Evolutionary conservation across 805 yeast species (phyloP).

Genomic region (Suhomyces faveliae): DNA sequence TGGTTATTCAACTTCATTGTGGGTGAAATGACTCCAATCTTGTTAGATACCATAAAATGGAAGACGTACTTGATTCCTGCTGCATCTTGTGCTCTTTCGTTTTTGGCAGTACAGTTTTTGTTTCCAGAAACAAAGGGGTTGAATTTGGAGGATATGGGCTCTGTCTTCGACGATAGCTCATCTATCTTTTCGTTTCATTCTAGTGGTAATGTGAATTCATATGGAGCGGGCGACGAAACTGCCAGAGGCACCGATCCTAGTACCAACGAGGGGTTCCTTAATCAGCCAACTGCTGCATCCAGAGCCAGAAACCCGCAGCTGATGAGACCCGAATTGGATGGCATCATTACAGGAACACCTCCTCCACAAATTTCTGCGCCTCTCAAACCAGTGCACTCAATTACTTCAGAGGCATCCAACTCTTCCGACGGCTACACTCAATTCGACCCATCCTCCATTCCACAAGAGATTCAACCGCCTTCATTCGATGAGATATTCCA

Average conservation of each 20-base stretch:
- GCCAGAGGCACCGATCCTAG: background rate
- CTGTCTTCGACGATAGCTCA: conserved; percentile 68
- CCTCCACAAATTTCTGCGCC: conserved; percentile 10
- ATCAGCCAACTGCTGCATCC: conserved; percentile 36
- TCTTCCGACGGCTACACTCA: conserved; percentile 4
- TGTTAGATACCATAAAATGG: conserved; percentile 77
- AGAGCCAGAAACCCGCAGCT: conserved; percentile 40
- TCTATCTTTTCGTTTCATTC: conserved; percentile 45
- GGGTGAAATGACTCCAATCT: conserved; percentile 86
- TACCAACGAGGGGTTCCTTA: conserved; percentile 18
- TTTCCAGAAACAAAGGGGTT: conserved; percentile 93
- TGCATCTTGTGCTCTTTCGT: conserved; percentile 68
- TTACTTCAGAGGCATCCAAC: conserved; percentile 20
- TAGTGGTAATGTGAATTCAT: conserved; percentile 14
- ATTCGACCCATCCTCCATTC: conserved; percentile 10
- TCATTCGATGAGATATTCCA: conserved; percentile 25
- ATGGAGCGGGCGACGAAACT: conserved; percentile 2
- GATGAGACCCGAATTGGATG: conserved; percentile 32
- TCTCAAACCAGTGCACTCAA: conserved; percentile 18
- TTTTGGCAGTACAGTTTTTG: conserved; percentile 64
- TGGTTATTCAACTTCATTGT: conserved; percentile 93
- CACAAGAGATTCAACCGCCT: conserved; percentile 39
- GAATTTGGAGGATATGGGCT: conserved; percentile 87
- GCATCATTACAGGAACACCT: conserved; percentile 29
- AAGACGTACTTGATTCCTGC: conserved; percentile 81